A percentile compares a stretch with the other conserved stretches of the same genome.
Conservation (phyloP, 352 stramenopile species). For the Pythium volutum region DNA sequence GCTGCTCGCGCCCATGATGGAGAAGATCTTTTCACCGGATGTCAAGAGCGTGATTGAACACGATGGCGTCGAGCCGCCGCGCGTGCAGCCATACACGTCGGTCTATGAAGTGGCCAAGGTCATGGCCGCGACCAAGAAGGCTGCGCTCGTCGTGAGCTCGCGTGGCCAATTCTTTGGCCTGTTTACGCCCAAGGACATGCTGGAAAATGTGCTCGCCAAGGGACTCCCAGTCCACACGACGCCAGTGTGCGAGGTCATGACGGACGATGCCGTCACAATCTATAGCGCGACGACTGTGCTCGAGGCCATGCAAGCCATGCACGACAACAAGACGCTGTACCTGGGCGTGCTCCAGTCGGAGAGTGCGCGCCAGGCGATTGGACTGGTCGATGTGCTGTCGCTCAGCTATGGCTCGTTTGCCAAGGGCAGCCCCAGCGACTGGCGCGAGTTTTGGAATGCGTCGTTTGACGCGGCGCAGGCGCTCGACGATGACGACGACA, state of each 20-base stretch:
- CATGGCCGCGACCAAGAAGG: constrained; percentile 94
- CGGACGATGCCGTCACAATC: constrained; percentile 72
- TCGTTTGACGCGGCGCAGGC: constrained; percentile 71
- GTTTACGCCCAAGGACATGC: constrained; percentile 98
- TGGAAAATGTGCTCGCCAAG: constrained; percentile 93
- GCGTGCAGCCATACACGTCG: constrained; percentile 86
- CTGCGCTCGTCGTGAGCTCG: constrained; percentile 93
- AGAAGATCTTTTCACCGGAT: constrained; percentile 86
- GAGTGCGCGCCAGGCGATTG: constrained; percentile 57
- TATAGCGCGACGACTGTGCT: constrained; percentile 69
- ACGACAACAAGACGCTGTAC: constrained; percentile 86
- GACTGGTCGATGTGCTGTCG: constrained; percentile 85
- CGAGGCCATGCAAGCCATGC: constrained; percentile 87
- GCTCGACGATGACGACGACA: constrained; percentile 66
- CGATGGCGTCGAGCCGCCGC: constrained; percentile 69
- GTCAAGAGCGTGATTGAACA: constrained; percentile 83
- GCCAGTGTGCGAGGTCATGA: constrained; percentile 90
- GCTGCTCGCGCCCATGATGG: constrained; percentile 80
- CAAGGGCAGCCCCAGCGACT: constrained; percentile 84
- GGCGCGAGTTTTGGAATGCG: constrained; percentile 89
- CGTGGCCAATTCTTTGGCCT: constrained; percentile 92
- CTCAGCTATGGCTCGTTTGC: constrained; percentile 88
- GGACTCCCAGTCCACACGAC: constrained; percentile 91
- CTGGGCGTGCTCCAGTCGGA: constrained; percentile 79
- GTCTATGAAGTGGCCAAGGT: constrained; percentile 91